These are phyloP conservation scores for Alisma plantagoaquatica DNA, from an alignment of 106 monocot species.

Conservation along the genomic window DNA sequence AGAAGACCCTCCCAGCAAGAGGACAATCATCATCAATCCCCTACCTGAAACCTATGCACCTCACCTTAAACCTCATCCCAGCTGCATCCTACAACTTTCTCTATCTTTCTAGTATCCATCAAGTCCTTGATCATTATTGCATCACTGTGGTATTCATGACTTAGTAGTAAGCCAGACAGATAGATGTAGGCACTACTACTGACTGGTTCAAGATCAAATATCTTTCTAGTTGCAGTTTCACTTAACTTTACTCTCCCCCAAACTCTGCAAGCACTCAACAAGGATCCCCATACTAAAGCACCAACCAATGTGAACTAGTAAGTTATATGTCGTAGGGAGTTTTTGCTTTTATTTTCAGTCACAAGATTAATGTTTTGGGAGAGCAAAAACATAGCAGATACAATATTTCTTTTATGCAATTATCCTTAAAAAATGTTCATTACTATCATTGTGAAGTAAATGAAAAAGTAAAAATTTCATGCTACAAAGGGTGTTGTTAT, in stretches of 20 bases:
- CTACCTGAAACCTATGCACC: conserved; percentile 24
- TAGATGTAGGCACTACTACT: conserved; percentile 24
- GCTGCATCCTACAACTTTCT: conserved; percentile 33
- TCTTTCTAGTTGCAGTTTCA: conserved; percentile 19
- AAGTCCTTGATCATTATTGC: conserved; percentile 16
- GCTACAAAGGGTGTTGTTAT: too few relatives aligned
- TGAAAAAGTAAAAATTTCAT: too few relatives aligned
- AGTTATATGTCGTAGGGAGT: too few relatives aligned
- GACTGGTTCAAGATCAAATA: conserved; percentile 34
- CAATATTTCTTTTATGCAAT: too few relatives aligned
- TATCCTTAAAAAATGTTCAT: too few relatives aligned
- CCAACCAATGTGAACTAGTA: too few relatives aligned
- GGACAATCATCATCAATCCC: too few relatives aligned
- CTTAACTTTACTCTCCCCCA: conserved; percentile 21
- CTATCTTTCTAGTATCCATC: conserved; percentile 19
- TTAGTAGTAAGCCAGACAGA: conserved; percentile 24
- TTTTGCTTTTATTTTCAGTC: too few relatives aligned
- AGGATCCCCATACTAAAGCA: conserved; percentile 26
- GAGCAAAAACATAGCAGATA: too few relatives aligned
- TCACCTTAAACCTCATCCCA: conserved; percentile 29
- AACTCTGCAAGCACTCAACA: conserved; percentile 31
- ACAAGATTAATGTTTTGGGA: too few relatives aligned
- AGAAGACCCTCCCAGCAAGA: too few relatives aligned
- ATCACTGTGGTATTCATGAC: conserved; percentile 16
- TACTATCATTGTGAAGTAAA: too few relatives aligned